Evolutionary conservation across 1,284 basidiomycete species (phyloP).

Genomic region (Ustilago tritici): DNA sequence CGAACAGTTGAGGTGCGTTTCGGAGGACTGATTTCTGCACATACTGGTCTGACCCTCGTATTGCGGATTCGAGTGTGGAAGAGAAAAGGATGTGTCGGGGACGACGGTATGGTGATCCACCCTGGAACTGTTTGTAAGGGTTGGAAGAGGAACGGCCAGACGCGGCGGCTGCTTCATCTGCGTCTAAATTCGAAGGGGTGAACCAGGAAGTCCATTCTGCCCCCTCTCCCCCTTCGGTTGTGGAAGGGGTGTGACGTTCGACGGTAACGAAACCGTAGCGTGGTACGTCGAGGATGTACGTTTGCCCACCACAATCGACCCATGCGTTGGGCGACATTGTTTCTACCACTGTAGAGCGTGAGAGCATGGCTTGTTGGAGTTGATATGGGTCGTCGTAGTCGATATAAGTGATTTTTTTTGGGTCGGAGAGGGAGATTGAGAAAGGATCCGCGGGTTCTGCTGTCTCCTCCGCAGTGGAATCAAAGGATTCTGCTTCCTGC

Average conservation of each 20-base stretch:
- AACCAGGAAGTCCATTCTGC: slow-evolving; percentile 53
- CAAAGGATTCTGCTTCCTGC: slow-evolving; percentile 16
- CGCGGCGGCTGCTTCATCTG: slow-evolving; percentile 47
- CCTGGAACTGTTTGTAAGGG: slow-evolving; percentile 3
- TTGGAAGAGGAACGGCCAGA: slow-evolving; percentile 7
- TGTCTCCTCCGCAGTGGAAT: not conserved
- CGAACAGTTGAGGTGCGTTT: slow-evolving; percentile 61
- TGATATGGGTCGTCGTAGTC: slow-evolving; percentile 84
- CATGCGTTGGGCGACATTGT: slow-evolving; percentile 76
- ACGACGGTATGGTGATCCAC: slow-evolving; percentile 47
- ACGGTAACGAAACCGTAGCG: slow-evolving; percentile 82
- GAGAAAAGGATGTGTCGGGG: slow-evolving; percentile 36
- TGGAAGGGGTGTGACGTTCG: slow-evolving; percentile 70
- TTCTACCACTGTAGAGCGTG: slow-evolving; percentile 73
- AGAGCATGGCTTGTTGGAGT: slow-evolving; percentile 72
- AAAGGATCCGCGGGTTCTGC: slow-evolving; percentile 15
- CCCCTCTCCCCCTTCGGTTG: slow-evolving; percentile 29
- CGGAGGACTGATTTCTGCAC: slow-evolving; percentile 74
- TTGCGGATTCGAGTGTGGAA: slow-evolving; percentile 71
- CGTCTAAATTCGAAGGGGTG: slow-evolving; percentile 42
- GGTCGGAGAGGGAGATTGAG: slow-evolving; percentile 29
- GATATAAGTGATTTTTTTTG: slow-evolving; percentile 77
- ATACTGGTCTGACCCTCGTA: slow-evolving; percentile 80
- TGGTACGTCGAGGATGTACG: slow-evolving; percentile 81
- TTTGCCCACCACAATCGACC: slow-evolving; percentile 83